These are phyloP conservation scores for Chrysanthemum lavandulifolium DNA, from an alignment of 129 eudicot genomes.

Conservation along the genomic window DNA sequence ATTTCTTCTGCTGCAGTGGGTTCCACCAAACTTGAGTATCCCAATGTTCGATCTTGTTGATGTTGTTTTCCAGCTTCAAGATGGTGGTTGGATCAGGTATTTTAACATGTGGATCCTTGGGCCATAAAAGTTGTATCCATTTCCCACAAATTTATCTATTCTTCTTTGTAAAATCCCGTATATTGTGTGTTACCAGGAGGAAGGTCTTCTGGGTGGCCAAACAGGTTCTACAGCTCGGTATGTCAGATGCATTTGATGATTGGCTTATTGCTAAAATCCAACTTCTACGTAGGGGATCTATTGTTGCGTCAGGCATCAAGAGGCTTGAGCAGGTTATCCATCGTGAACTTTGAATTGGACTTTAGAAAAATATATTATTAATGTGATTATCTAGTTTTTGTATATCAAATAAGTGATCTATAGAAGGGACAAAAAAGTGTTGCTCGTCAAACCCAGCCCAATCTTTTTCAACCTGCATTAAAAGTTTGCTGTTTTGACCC, in stretches of 20 bases:
- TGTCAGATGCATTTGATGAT: constrained; percentile 99
- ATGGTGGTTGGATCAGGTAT: constrained; percentile 76
- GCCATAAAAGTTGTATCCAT: constrained; percentile 7
- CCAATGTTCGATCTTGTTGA: constrained; percentile 91
- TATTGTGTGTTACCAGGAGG: constrained; percentile 53
- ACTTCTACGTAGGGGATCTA: constrained; percentile 77
- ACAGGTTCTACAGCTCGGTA: constrained; percentile 91
- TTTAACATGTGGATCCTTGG: neutral
- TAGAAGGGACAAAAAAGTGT: too few species aligned
- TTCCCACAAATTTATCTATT: constrained; percentile 12
- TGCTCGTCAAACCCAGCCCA: too few species aligned
- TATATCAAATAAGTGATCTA: too few species aligned
- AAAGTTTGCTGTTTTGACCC: too few species aligned
- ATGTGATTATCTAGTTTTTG: too few species aligned
- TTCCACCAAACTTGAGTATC: constrained; percentile 77
- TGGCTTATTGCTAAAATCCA: constrained; percentile 95
- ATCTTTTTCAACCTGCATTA: too few species aligned
- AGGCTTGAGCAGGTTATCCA: constrained; percentile 75
- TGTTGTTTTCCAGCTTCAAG: constrained; percentile 88
- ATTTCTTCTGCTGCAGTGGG: constrained; percentile 65
- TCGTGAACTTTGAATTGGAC: constrained; percentile 8
- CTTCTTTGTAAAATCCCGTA: constrained; percentile 18
- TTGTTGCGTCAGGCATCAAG: constrained; percentile 87
- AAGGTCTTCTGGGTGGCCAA: constrained; percentile 97
- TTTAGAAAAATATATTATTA: too few species aligned